Conservation (phyloP, 768 basidiomycete species). For the Boletus pseudo-olivaceus region DNA sequence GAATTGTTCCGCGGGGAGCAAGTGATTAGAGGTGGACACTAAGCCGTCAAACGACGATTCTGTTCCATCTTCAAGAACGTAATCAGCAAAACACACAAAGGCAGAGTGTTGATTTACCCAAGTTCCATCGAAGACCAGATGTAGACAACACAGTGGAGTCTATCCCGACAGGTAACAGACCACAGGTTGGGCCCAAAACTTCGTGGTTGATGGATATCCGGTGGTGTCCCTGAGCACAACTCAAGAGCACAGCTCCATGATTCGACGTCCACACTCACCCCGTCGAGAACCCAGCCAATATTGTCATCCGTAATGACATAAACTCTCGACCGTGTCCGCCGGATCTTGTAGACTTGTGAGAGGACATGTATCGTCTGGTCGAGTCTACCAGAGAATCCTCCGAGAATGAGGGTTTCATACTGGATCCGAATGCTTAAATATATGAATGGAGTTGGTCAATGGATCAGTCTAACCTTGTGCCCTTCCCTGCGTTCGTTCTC, state of each 20-base stretch:
- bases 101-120: conserved; percentile 48
- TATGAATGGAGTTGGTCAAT: background rate
- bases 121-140: conserved; percentile 83
- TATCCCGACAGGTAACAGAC: conserved; percentile 88
- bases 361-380: conserved; percentile 94
- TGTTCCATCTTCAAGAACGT: conserved; percentile 42
- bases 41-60: conserved; percentile 80
- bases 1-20: conserved; percentile 58
- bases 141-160: conserved; percentile 77
- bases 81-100: conserved; percentile 1
- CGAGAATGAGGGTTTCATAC: conserved; percentile 75
- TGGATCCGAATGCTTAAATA: conserved; percentile 25
- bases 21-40: conserved; percentile 92
- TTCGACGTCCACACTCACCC: conserved; percentile 41
- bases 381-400: conserved; percentile 85
- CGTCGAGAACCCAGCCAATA: conserved; percentile 83
- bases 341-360: conserved; percentile 78
- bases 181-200: conserved; percentile 83
- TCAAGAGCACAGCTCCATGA: background rate
- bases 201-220: conserved; percentile 69
- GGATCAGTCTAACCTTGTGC: conserved; percentile 31
- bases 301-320: conserved; percentile 90
- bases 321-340: conserved; percentile 51
- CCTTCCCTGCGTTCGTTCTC: conserved; percentile 49
- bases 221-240: conserved; percentile 69